phyloP scores from a whole-genome alignment of 331 rosid species.

The Pyrus hybrid region DNA sequence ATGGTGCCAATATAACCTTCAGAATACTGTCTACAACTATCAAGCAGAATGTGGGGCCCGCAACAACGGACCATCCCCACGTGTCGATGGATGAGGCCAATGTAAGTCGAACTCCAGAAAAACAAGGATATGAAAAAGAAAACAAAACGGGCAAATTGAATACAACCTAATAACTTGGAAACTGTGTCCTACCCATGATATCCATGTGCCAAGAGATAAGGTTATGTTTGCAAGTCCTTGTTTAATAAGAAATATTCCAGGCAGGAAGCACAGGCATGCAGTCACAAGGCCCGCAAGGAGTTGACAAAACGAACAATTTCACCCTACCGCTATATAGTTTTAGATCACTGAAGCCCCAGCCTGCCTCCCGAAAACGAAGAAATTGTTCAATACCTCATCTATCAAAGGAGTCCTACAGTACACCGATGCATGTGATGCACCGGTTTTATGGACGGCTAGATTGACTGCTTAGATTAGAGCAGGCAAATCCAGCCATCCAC shows the following conservation, averaged over 20 bases:
- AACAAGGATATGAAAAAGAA: background rate
- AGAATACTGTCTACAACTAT: background rate
- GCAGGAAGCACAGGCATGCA: slow-evolving; percentile 21
- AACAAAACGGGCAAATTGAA: slow-evolving; percentile 1
- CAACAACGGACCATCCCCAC: background rate
- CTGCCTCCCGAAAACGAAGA: background rate
- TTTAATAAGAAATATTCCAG: slow-evolving; percentile 14
- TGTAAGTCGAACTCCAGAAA: background rate
- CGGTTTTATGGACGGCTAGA: background rate
- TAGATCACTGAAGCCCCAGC: background rate
- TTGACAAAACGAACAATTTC: slow-evolving; percentile 4
- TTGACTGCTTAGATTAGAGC: background rate
- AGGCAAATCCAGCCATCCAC: background rate
- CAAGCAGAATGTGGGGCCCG: slow-evolving; percentile 10
- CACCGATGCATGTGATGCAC: background rate
- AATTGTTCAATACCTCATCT: background rate
- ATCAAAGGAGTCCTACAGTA: background rate
- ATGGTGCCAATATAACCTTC: background rate
- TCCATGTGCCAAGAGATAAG: slow-evolving; percentile 18
- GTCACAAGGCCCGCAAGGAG: background rate
- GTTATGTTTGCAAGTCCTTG: slow-evolving; percentile 17
- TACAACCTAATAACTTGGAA: slow-evolving; percentile 11
- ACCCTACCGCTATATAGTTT: background rate
- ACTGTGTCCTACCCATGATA: slow-evolving; percentile 30
- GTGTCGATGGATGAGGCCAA: background rate